These are phyloP conservation scores for Schwanniomyces etchellsii DNA, from an alignment of 1,139 yeast species.

Conservation along the genomic window DNA sequence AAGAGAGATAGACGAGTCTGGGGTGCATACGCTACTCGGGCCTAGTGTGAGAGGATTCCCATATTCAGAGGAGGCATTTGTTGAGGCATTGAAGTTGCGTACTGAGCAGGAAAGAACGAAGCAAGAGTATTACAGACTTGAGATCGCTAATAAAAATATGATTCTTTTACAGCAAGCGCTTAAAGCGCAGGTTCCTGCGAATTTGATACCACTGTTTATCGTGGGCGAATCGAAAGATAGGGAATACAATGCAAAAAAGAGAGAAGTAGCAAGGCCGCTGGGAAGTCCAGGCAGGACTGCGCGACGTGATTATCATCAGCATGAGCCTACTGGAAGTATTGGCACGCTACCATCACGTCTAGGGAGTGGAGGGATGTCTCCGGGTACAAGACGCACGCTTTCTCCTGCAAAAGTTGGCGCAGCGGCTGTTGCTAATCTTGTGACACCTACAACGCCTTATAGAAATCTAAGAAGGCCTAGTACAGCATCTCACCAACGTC, in stretches of 20 bases:
- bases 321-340: slow-evolving; percentile 20
- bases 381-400: slow-evolving; percentile 16
- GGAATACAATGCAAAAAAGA: slow-evolving; percentile 2
- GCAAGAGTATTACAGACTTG: slow-evolving; percentile 72
- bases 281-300: slow-evolving; percentile 4
- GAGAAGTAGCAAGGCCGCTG: slow-evolving; percentile 1
- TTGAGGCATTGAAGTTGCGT: slow-evolving; percentile 58
- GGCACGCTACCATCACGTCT: slow-evolving; percentile 41
- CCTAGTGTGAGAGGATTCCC: slow-evolving; percentile 52
- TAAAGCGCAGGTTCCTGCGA: slow-evolving; percentile 60
- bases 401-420: slow-evolving; percentile 76
- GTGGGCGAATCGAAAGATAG: slow-evolving; percentile 12
- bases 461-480: slow-evolving; percentile 11
- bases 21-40: slow-evolving; percentile 42
- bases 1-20: slow-evolving; percentile 8
- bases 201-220: slow-evolving; percentile 63
- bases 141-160: slow-evolving; percentile 53
- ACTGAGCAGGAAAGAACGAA: slow-evolving; percentile 79
- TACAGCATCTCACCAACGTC: slow-evolving; percentile 31
- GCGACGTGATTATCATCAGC: slow-evolving; percentile 4
- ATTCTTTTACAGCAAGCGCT: slow-evolving; percentile 60
- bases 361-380: slow-evolving; percentile 24
- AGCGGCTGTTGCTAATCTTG: slow-evolving; percentile 57
- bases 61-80: slow-evolving; percentile 55
- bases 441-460: slow-evolving; percentile 26